phyloP scores from a whole-genome alignment of 371 early-diverging fungal species.

The Mucor mucedo region DNA sequence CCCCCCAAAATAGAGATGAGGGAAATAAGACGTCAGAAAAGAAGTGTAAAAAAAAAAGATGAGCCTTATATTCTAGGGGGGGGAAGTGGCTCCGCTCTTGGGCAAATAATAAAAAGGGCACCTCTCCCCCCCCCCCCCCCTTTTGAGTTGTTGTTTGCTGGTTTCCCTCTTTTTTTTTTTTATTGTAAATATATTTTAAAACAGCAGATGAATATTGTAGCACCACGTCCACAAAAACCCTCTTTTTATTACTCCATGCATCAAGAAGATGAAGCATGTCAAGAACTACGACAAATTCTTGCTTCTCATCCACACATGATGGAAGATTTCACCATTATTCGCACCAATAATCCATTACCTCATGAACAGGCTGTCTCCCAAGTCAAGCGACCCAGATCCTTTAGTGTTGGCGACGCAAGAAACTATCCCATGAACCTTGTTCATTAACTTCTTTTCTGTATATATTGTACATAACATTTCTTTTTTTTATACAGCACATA shows the following conservation, averaged over 20 bases:
- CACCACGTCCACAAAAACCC: slow-evolving; percentile 35
- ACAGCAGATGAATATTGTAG: slow-evolving; percentile 28
- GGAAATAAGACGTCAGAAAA: too few relatives aligned
- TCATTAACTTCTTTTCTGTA: slow-evolving; percentile 9
- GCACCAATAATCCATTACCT: slow-evolving; percentile 38
- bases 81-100: too few relatives aligned
- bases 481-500: neutral
- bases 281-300: slow-evolving; percentile 34
- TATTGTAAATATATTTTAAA: too few relatives aligned
- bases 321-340: slow-evolving; percentile 21
- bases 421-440: slow-evolving; percentile 25
- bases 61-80: too few relatives aligned
- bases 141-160: too few relatives aligned
- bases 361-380: slow-evolving; percentile 29
- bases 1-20: too few relatives aligned
- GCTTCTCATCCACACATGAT: slow-evolving; percentile 17
- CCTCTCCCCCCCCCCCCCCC: too few relatives aligned
- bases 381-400: slow-evolving; percentile 32
- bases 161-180: too few relatives aligned
- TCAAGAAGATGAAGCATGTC: slow-evolving; percentile 32
- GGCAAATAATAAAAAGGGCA: too few relatives aligned
- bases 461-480: slow-evolving; percentile 1
- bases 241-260: slow-evolving; percentile 12
- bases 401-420: slow-evolving; percentile 34
- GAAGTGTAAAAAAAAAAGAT: too few relatives aligned